These are phyloP conservation scores for Sporobolomyces roseus DNA, from an alignment of 768 basidiomycete species.

Conservation along the genomic window DNA sequence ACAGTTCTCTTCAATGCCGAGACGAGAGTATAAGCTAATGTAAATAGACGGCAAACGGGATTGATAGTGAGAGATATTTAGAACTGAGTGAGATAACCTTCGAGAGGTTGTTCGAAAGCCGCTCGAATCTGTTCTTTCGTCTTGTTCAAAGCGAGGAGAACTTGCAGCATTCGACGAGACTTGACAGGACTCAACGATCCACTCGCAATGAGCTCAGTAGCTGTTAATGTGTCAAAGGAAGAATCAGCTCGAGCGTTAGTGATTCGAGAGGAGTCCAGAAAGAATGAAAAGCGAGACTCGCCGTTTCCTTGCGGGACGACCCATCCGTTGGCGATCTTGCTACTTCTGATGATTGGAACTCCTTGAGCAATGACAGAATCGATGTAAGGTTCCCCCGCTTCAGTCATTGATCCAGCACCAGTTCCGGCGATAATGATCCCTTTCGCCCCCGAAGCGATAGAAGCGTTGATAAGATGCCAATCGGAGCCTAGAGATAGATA, in stretches of 20 bases:
- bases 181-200: constrained; percentile 39
- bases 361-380: constrained; percentile 2
- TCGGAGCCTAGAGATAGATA: constrained; percentile 7
- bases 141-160: constrained; percentile 31
- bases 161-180: constrained; percentile 25
- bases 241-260: no score
- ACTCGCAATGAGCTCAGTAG: constrained; percentile 7
- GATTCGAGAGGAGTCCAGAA: not conserved
- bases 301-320: constrained; percentile 3
- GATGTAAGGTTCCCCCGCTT: constrained; percentile 11
- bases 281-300: not conserved
- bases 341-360: constrained; percentile 29
- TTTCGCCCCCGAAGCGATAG: constrained; percentile 30
- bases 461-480: constrained; percentile 24
- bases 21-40: no score
- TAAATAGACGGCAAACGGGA: no score
- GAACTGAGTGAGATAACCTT: constrained; percentile 8
- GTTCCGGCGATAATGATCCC: constrained; percentile 33
- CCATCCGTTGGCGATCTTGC: constrained; percentile 35
- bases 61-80: no score
- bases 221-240: not conserved
- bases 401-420: constrained; percentile 4
- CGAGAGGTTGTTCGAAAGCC: constrained; percentile 31
- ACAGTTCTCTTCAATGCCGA: no score
- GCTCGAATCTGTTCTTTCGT: constrained; percentile 23